A percentile compares a stretch with the other conserved stretches of the same genome.
Conservation (phyloP, 2,329 filamentous ascomycete genomes). For the Sporothrix euskadiensis region DNA sequence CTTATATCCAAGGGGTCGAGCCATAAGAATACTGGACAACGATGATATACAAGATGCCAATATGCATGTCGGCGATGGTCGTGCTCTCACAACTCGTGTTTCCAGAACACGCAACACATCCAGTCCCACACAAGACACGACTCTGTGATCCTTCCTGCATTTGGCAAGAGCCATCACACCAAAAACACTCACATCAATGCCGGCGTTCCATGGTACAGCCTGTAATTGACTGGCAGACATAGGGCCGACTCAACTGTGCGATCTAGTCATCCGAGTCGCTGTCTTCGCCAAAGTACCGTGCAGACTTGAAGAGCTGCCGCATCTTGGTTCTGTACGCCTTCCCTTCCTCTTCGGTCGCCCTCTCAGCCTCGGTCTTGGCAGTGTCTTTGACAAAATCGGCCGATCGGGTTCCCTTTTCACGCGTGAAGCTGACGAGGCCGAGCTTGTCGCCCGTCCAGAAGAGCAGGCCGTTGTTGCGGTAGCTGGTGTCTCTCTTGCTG, state of each 20-base stretch:
- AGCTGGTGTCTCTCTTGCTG: slow-evolving; percentile 31
- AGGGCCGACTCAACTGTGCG: background rate
- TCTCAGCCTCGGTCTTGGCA: slow-evolving; percentile 48
- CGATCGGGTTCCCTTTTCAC: slow-evolving; percentile 49
- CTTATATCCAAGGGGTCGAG: background rate
- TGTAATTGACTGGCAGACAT: background rate
- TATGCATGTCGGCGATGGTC: background rate
- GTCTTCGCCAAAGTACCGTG: slow-evolving; percentile 56
- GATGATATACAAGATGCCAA: background rate
- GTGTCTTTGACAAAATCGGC: slow-evolving; percentile 54
- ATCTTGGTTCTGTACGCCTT: slow-evolving; percentile 67
- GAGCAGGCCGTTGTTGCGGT: slow-evolving; percentile 67
- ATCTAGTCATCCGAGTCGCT: slow-evolving; percentile 19
- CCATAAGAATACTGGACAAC: background rate
- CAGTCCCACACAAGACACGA: background rate
- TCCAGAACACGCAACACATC: background rate
- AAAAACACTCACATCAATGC: background rate
- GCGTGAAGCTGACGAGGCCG: slow-evolving; percentile 68
- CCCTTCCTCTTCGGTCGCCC: slow-evolving; percentile 56
- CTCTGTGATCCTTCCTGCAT: background rate
- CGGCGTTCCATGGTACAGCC: background rate
- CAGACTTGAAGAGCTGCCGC: slow-evolving; percentile 73
- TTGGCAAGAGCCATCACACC: background rate
- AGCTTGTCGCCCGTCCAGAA: slow-evolving; percentile 88
- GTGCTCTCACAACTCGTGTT: background rate